Conservation (phyloP, 805 yeast genomes). For the Ogataea nakhonphanomensis region DNA sequence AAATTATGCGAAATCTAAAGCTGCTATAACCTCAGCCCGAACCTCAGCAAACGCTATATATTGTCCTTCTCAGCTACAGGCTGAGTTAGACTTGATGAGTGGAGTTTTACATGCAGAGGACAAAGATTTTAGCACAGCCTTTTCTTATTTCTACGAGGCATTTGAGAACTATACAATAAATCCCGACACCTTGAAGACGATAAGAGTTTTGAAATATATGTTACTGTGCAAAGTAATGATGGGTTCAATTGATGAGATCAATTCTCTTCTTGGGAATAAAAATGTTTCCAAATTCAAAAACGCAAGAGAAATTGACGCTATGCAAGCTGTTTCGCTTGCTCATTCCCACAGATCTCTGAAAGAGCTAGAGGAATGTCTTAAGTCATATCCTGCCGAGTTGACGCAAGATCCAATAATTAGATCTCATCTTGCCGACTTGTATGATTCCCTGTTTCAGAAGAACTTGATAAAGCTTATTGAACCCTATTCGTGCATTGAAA, state of each 20-base stretch:
- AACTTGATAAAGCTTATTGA: constrained; percentile 92
- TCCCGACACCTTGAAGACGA: constrained; percentile 37
- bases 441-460: constrained; percentile 89
- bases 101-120: constrained; percentile 97
- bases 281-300: constrained; percentile 39
- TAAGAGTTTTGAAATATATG: constrained; percentile 87
- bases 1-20: constrained; percentile 86
- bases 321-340: constrained; percentile 90
- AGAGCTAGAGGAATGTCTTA: constrained; percentile 84
- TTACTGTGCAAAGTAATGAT: constrained; percentile 90
- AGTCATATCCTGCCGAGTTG: constrained; percentile 67
- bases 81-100: constrained; percentile 91
- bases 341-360: constrained; percentile 84
- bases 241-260: constrained; percentile 81
- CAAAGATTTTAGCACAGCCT: constrained; percentile 94
- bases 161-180: constrained; percentile 78
- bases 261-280: constrained; percentile 71
- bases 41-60: constrained; percentile 97
- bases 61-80: constrained; percentile 91
- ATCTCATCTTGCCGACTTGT: constrained; percentile 86
- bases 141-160: constrained; percentile 90
- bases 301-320: constrained; percentile 87
- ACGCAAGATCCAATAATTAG: constrained; percentile 85
- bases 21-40: constrained; percentile 90
- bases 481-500: constrained; percentile 94